phyloP scores from a whole-genome alignment of 1,284 basidiomycete species.

The Ustilago nuda region DNA sequence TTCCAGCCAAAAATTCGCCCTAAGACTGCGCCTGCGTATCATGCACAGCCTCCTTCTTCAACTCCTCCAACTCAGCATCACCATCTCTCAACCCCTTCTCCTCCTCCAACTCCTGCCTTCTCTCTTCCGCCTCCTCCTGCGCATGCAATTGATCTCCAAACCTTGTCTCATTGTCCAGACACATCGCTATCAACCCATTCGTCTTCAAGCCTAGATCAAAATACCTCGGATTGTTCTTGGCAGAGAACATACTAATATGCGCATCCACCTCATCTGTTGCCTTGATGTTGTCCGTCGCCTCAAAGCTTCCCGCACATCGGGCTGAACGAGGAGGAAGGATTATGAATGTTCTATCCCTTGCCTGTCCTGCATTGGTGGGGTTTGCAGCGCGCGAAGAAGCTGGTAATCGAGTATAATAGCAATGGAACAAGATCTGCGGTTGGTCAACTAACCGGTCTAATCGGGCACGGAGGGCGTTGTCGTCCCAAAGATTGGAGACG shows the following conservation, averaged over 20 bases:
- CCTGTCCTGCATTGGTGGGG: constrained; percentile 1
- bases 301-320: constrained; percentile 40
- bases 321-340: constrained; percentile 53
- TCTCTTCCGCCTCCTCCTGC: constrained; percentile 19
- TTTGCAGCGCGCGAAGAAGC: constrained; percentile 29
- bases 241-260: constrained; percentile 88
- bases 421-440: constrained; percentile 71
- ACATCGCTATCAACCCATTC: constrained; percentile 29
- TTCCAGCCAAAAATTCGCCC: background rate
- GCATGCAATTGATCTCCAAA: constrained; percentile 44
- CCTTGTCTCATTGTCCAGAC: constrained; percentile 48
- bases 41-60: constrained; percentile 26
- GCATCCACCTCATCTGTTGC: constrained; percentile 84
- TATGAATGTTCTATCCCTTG: constrained; percentile 60
- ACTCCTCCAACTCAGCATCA: constrained; percentile 35
- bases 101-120: constrained; percentile 17
- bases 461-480: constrained; percentile 75
- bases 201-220: constrained; percentile 78
- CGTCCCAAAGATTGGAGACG: constrained; percentile 88
- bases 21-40: background rate
- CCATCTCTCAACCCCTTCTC: constrained; percentile 39
- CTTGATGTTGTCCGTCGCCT: constrained; percentile 47
- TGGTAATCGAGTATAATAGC: constrained; percentile 62
- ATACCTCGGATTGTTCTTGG: constrained; percentile 86
- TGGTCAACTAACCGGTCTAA: constrained; percentile 46